phyloP scores from a whole-genome alignment of 176 grass and related monocot genomes.

The Luzula sylvatica region DNA sequence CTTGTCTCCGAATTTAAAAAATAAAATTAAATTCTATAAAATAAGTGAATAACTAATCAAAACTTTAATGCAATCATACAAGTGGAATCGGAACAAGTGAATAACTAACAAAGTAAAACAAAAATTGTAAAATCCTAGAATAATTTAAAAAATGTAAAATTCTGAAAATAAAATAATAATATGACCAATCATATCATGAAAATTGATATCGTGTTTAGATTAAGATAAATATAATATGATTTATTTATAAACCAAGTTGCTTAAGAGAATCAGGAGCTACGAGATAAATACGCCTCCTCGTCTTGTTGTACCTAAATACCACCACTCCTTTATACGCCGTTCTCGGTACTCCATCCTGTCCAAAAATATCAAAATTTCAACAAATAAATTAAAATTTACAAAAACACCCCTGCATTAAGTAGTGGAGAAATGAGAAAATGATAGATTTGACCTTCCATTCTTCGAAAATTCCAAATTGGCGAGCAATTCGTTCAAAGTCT shows the following conservation, averaged over 20 bases:
- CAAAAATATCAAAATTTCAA: no score
- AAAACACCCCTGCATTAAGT: background rate
- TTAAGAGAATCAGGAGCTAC: slow-evolving; percentile 46
- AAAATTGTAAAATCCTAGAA: background rate
- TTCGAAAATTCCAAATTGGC: slow-evolving; percentile 95
- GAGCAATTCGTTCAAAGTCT: slow-evolving; percentile 80
- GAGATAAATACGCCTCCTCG: slow-evolving; percentile 52
- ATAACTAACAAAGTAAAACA: no score
- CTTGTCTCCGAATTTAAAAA: no score
- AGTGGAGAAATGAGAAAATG: background rate
- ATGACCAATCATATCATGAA: background rate
- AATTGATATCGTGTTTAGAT: background rate
- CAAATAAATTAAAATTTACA: background rate
- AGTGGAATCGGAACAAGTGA: no score
- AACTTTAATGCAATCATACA: no score
- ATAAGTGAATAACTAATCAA: no score
- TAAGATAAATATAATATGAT: background rate
- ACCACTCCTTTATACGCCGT: slow-evolving; percentile 95
- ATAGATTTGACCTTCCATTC: slow-evolving; percentile 82
- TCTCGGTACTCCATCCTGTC: slow-evolving; percentile 90
- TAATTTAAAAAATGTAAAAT: slow-evolving; percentile 3
- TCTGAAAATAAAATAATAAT: background rate
- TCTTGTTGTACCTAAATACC: slow-evolving; percentile 59
- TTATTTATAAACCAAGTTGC: slow-evolving; percentile 39
- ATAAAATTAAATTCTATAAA: no score